Base-by-base conservation (phyloP, 345 rosid genomes). In the Pistacia atlantica region DNA sequence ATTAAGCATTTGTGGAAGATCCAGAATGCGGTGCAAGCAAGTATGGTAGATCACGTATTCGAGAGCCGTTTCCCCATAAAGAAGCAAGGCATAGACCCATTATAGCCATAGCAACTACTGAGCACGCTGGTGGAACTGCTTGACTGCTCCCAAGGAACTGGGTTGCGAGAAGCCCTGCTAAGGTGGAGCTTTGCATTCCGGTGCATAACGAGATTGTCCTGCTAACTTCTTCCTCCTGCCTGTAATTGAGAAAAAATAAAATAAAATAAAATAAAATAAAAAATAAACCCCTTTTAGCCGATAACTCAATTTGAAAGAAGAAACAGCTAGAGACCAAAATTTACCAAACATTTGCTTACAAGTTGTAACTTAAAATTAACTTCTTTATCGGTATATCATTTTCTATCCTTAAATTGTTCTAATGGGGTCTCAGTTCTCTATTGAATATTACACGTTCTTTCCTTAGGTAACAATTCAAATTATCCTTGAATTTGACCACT, bases 11-110 rank as follows among this genome's bases (percentile, higher is more conserved):
- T 68, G 82, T 76, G 0, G 90, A 55, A 42, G 89, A 80, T 78
- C 87, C 82, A 6, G 72, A 49, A 58, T 70, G 83, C 0, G 86
- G 86, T 72, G 79, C 79, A 73, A 83, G 73, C 71, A 67, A 76
- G 31, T 87, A 83, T 0, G 83, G 86, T 48, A 90, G 46, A 73
- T 92, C 90, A 37, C 92, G 86, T 77, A 95, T 90, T 76, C 88
- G 90, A 68, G 11, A 80, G 61, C 97, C 95, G 17, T 67, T 86
- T 18, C 98, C 98, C 98, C 99, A 95, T 80, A 93, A 89, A 63
- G 97, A 90, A 57, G 98, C 98, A 75, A 95, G 97, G 59, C 89
- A 89, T 51, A 95, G 92, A 73, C 98, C 99, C 98, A 95, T 90
- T 74, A 93, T 90, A 49, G 99, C 99, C 99, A 92, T 95, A 75